A percentile compares a stretch with the other conserved stretches of the same genome.
phyloP scores from a whole-genome alignment of 371 early-diverging fungal species.

The Smittium mucronatum region DNA sequence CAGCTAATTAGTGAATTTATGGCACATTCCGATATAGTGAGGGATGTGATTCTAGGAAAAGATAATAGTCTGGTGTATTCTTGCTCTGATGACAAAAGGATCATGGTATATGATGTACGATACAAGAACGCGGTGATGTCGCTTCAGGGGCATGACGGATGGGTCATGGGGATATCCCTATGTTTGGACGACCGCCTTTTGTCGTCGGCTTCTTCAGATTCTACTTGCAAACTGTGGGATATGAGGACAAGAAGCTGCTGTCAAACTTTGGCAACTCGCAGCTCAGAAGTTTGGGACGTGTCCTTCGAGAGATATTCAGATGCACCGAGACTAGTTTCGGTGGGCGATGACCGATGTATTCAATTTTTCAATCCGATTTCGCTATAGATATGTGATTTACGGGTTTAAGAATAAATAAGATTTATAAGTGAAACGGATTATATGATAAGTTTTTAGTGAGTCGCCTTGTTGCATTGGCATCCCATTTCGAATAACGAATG shows the following conservation, averaged over 20 bases:
- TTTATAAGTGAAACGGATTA: too few species aligned
- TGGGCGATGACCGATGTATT: not conserved
- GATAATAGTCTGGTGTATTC: not conserved
- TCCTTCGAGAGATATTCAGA: not conserved
- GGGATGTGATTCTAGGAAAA: not conserved
- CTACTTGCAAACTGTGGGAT: not conserved
- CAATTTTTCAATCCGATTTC: not conserved
- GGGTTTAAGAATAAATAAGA: too few species aligned
- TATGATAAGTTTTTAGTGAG: too few species aligned
- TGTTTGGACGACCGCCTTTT: not conserved
- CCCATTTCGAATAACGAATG: too few species aligned
- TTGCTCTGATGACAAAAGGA: not conserved
- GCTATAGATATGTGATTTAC: too few species aligned
- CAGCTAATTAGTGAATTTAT: not conserved
- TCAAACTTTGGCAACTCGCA: not conserved
- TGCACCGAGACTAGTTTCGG: not conserved
- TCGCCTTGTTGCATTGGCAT: too few species aligned
- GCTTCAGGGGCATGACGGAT: not conserved
- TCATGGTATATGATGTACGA: not conserved
- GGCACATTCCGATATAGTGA: not conserved
- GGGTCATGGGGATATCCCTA: not conserved
- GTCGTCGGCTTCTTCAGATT: not conserved
- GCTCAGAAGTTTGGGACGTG: not conserved
- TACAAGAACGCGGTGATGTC: not conserved
- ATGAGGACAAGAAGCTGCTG: not conserved